Evolutionary conservation across 1,284 basidiomycete genomes (phyloP).

Genomic region (Fomitopsis betulina): DNA sequence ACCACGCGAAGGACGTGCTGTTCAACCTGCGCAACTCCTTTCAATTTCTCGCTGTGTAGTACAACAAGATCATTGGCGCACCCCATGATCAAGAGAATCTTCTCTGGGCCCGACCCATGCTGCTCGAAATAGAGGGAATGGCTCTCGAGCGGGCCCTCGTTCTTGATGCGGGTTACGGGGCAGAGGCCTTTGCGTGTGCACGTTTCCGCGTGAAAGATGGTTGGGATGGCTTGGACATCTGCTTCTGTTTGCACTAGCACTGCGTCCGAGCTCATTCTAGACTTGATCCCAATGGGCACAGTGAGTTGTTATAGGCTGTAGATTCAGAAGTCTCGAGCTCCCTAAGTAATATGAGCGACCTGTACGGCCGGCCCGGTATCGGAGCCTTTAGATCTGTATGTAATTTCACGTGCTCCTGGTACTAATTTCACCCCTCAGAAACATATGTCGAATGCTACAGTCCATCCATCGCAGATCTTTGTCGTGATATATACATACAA

Average conservation of each 20-base stretch:
- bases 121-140: slow-evolving; percentile 77
- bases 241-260: not conserved
- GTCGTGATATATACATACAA: not conserved
- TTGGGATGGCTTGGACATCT: slow-evolving; percentile 15
- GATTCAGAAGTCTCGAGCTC: too few species aligned
- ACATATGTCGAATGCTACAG: too few species aligned
- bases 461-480: not conserved
- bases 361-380: too few species aligned
- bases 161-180: slow-evolving; percentile 54
- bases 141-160: slow-evolving; percentile 49
- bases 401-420: too few species aligned
- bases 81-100: slow-evolving; percentile 73
- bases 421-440: too few species aligned
- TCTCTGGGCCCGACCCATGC: slow-evolving; percentile 62
- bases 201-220: slow-evolving; percentile 53
- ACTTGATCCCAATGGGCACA: too few species aligned
- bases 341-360: too few species aligned
- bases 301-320: too few species aligned
- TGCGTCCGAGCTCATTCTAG: not conserved
- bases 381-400: too few species aligned
- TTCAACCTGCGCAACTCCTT: slow-evolving; percentile 40
- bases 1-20: slow-evolving; percentile 61
- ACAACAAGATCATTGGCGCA: slow-evolving; percentile 15
- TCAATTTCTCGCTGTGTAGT: not conserved
- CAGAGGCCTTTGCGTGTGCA: slow-evolving; percentile 67